These are phyloP conservation scores for Aspergillus bridgeri DNA, from an alignment of 495 filamentous ascomycete species.

Conservation along the genomic window DNA sequence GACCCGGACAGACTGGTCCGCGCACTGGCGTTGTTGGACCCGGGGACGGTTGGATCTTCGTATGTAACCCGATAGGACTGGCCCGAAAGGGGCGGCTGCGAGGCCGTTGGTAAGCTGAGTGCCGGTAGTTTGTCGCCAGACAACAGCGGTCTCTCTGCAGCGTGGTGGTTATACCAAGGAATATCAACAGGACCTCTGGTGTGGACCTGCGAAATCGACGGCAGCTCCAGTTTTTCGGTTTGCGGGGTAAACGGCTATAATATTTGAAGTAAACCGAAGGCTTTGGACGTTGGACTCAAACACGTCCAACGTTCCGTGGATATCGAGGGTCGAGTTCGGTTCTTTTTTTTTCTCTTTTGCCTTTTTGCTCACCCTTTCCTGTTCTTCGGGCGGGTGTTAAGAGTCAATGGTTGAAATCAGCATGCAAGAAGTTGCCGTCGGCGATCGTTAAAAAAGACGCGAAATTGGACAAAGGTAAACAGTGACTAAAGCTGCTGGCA, in stretches of 20 bases:
- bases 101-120: conserved; percentile 69
- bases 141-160: conserved; percentile 62
- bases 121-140: conserved; percentile 76
- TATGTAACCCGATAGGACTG: conserved; percentile 53
- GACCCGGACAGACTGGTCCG: conserved; percentile 39
- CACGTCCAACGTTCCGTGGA: conserved; percentile 27
- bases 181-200: conserved; percentile 82
- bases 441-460: not conserved
- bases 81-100: conserved; percentile 52
- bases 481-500: conserved; percentile 2
- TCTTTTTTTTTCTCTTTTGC: conserved; percentile 1
- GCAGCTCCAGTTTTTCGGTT: conserved; percentile 98
- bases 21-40: conserved; percentile 31
- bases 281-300: conserved; percentile 26
- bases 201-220: conserved; percentile 86
- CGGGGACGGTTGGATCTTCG: conserved; percentile 32
- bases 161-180: conserved; percentile 72
- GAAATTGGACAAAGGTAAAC: conserved; percentile 3
- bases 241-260: conserved; percentile 44
- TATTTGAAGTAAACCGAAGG: conserved; percentile 18
- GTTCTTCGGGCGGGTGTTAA: not conserved
- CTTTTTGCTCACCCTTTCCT: not conserved
- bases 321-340: too few species aligned
- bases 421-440: conserved; percentile 7
- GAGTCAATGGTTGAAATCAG: not conserved